Conservation (phyloP, 345 rosid species). For the Heritiera fomes region DNA sequence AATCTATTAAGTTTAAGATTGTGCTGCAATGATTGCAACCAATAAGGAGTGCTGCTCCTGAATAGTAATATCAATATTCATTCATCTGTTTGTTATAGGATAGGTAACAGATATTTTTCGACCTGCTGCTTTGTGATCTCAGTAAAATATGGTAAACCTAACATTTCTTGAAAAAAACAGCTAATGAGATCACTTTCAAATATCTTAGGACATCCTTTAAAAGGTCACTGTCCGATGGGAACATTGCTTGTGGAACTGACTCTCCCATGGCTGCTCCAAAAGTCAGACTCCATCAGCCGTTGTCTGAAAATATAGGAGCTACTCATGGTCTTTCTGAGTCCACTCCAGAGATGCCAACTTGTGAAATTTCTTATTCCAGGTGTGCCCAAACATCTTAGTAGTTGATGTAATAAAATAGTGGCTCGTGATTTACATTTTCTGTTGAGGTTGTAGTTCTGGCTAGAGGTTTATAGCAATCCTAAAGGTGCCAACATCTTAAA, state of each 20-base stretch:
- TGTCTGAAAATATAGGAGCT: constrained; percentile 36
- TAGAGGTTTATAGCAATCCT: neutral
- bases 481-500: neutral
- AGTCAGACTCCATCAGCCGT: constrained; percentile 35
- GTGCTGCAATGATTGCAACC: neutral
- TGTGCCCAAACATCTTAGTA: constrained; percentile 22
- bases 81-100: neutral
- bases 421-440: neutral
- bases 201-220: constrained; percentile 54
- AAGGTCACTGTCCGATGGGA: constrained; percentile 89
- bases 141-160: constrained; percentile 1
- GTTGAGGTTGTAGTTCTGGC: neutral
- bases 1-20: neutral
- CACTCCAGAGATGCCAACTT: constrained; percentile 56
- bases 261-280: constrained; percentile 34
- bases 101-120: neutral
- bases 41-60: neutral
- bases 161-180: neutral
- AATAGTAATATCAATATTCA: neutral
- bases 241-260: constrained; percentile 51
- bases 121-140: neutral
- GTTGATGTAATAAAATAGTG: neutral
- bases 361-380: constrained; percentile 59
- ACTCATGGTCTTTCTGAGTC: constrained; percentile 61
- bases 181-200: constrained; percentile 17